Percentiles rank a stretch among this genome's conserved stretches.
Conservation (phyloP, 139 green algal species). For the Bryopsis sp. region DNA sequence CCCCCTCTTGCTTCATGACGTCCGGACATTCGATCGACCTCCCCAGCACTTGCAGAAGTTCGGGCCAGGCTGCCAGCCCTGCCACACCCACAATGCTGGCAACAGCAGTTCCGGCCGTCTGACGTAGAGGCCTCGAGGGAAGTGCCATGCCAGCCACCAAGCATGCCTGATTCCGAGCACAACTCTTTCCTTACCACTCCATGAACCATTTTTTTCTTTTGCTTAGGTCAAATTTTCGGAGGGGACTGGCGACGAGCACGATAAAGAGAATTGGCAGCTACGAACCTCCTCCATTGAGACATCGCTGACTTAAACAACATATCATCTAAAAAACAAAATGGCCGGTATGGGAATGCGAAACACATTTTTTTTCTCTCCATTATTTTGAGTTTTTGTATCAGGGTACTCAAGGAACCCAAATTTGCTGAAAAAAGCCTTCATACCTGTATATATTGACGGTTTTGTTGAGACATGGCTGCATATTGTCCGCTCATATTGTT, state of each 20-base stretch:
- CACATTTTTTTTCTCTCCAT: too few species aligned
- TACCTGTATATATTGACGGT: slow-evolving; percentile 72
- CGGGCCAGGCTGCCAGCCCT: slow-evolving; percentile 62
- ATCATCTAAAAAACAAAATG: background rate
- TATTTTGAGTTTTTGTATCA: too few species aligned
- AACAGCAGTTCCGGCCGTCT: slow-evolving; percentile 68
- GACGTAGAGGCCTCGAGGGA: slow-evolving; percentile 46
- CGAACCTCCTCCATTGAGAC: background rate
- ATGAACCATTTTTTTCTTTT: background rate
- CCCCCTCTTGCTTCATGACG: slow-evolving; percentile 58
- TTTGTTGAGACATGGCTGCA: slow-evolving; percentile 33
- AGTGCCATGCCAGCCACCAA: background rate
- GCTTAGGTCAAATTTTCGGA: background rate
- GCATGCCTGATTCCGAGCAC: background rate
- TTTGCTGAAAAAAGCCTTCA: too few species aligned
- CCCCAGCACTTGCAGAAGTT: slow-evolving; percentile 57
- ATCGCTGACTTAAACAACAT: background rate
- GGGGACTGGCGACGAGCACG: background rate
- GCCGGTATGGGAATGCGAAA: too few species aligned
- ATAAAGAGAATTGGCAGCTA: background rate
- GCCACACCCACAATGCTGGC: slow-evolving; percentile 41
- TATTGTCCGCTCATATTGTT: slow-evolving; percentile 82
- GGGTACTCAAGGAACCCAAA: too few species aligned
- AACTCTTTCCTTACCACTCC: background rate
- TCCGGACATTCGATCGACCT: slow-evolving; percentile 36